Base-by-base conservation (phyloP, 108 stramenopile species). In the Cyclotella choctawhatcheeana region DNA sequence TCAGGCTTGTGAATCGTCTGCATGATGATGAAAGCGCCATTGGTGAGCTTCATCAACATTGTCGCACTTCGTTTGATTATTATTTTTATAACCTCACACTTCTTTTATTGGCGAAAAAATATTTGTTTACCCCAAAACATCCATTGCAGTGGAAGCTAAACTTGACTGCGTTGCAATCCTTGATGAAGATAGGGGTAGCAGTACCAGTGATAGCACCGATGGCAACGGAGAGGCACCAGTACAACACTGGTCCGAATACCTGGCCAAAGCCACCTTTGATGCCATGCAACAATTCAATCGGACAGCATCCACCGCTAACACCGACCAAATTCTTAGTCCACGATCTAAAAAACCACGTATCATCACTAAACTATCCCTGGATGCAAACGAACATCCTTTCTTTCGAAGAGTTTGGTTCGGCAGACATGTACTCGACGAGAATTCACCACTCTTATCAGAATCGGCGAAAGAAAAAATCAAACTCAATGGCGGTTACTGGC, bases 341-440 rank as follows among this genome's bases (percentile, higher is more conserved):
- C 12, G 56, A 0, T 64, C 67, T 12, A 76, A 76, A 33, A 35
- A 68, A 47, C 85, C 86, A 29, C 83, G 85, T 14, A 78, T 86
- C 12, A 89, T 93, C 52, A 81, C 76, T 43, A 90, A 89, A 67
- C 70, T 90, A 73, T 17, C 70, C 2, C 67, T 93, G 17, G 92
- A 93, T 70, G 72, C 86, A 14, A 58, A 82, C 33, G 85, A 88
- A 21, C 89, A 93, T 66, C 92, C 92, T 10, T 93, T 84, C 69
- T 89, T 93, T 73, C 85, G 85, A 40, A 75, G 88, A 27, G 84
- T 86, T 8, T 93, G 92, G 92, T 55, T 86, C 44, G 92, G 74
- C n/a, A 83, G 85, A 20, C 92, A 93, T 53, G 58, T 83, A 7
- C 79, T 93, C 10, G 88, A 93, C 63, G 88, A 84, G 34, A 73